Evolutionary conservation across 768 basidiomycete genomes (phyloP).

Genomic region (Lyophyllum shimeji): DNA sequence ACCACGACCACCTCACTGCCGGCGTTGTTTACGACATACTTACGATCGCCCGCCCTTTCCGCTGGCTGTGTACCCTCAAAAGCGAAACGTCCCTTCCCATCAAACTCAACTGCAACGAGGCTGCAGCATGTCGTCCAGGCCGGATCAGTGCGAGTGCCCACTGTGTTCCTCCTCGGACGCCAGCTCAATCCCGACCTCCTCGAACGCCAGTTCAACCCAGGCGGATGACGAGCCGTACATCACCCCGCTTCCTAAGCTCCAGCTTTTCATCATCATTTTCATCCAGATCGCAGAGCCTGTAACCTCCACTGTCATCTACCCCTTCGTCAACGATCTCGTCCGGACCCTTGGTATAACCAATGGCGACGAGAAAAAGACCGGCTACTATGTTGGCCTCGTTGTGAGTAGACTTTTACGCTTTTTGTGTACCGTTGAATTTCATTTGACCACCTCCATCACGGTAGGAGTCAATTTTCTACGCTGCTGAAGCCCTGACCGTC

Average conservation of each 20-base stretch:
- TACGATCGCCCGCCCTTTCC: neutral
- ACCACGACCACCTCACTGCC: neutral
- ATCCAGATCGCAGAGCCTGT: constrained; percentile 36
- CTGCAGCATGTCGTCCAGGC: neutral
- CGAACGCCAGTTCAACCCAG: neutral
- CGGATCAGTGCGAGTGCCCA: neutral
- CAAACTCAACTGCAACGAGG: neutral
- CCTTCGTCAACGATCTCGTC: constrained; percentile 38
- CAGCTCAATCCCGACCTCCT: neutral
- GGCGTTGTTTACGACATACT: neutral
- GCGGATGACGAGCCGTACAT: neutral
- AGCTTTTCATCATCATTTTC: constrained; percentile 29
- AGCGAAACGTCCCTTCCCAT: neutral
- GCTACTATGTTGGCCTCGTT: constrained; percentile 42
- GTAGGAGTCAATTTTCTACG: constrained; percentile 36
- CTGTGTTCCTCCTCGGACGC: neutral
- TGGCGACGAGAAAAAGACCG: constrained; percentile 36
- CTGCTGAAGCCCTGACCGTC: constrained; percentile 31
- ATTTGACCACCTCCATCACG: neutral
- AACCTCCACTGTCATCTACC: constrained; percentile 37
- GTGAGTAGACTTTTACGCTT: constrained; percentile 22
- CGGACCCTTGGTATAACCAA: constrained; percentile 33
- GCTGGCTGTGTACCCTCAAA: neutral
- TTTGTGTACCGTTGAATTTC: neutral
- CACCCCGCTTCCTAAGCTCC: constrained; percentile 30